Base-by-base conservation (phyloP, 192 early-diverging fungal species). In the Backusella tuberculispora region DNA sequence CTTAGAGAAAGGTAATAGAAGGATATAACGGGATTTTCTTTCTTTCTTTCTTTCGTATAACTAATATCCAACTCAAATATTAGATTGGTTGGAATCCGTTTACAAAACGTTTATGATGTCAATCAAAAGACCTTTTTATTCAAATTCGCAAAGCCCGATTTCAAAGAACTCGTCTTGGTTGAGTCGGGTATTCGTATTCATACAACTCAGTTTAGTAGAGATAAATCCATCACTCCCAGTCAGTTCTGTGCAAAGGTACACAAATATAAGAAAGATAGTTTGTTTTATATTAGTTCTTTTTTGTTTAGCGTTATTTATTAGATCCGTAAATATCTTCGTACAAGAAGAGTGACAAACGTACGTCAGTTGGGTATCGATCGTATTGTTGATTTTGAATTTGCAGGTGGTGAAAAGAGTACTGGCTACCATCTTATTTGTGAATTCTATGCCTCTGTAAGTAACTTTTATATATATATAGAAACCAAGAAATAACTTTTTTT, bases 81-180 rank as follows among this genome's bases (percentile, higher is more conserved):
- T 76, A 88, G 88, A 71, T 78, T 97, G 21, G 85, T 95, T 9
- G 96, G 94, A 4, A 81, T 97, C 56, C 94, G 98, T 8, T 84
- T 99, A 17, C 94, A 96, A 78, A 98, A 98, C 70, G 88, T 98
- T n/a, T 99, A 98, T 81, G 97, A 98, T 84, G 88, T 96, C 74
- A 97, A 94, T 70, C 71, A 86, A 7, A 92, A 93, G 80, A 98
- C 96, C 64, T 94, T 93, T 75, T 84, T 99, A 21, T 87, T 97
- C 80, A 98, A 98, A 77, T 98, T 99, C 69, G 90, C 94, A 73
- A 90, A 89, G 83, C 92, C 93, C n/a, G 95, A 97, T 69, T 67
- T 79, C 73, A 98, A 98, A 72, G 93, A 96, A 72, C 83, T 96
- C 34, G 86, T 99, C 2, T 80, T 99, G 42, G 84, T 99, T 44